Evolutionary conservation across 2,329 filamentous ascomycete species (phyloP), one percentile per base, ranked within the genome.

Genomic region (Trichoderma lentiforme): DNA sequence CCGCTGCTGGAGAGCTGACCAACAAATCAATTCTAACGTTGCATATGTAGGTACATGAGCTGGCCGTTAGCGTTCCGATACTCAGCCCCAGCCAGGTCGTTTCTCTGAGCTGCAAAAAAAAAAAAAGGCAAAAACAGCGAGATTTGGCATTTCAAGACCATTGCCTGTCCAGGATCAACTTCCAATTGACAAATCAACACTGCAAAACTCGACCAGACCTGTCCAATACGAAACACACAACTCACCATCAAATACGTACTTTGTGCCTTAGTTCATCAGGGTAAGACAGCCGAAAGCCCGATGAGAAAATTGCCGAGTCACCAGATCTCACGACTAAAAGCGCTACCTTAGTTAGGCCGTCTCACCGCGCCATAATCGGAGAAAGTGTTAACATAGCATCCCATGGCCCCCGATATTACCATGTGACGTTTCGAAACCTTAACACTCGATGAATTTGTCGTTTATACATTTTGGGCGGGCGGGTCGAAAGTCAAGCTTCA

Each of bases 341-440:
- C 65, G 36, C 53, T 68, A 68, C 26, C 14, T 24, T 61, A 26
- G 57, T 53, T 39, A 26, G 60, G 34, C 21, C n/a, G 65, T 60
- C 53, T 61, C 26, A 28, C 57, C 57, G 21, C 34, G 67, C 36
- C 26, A 36, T 53, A 14, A 34, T 69, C n/a, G 53, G 65, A 60
- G 65, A 28, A 21, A 47, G 47, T 36, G 18, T 51, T 36, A n/a
- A 43, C n/a, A 18, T 28, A 68, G 26, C 53, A 21, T 60, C 36
- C 53, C 26, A 12, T 8, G 28, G 34, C n/a, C 53, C 53, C 56
- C 65, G 24, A 58, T 60, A 60, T 60, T 47, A 26, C 36, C 26
- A 53, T 70, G 57, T 61, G 57, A 67, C n/a, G 39, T 34, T 70
- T 70, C 57, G 39, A 70, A 70, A 70, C 57, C 57, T 62, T 61